Evolutionary conservation across 2,329 filamentous ascomycete species (phyloP), one percentile per base, ranked within the genome.

Genomic region (Colletotrichum sp.): DNA sequence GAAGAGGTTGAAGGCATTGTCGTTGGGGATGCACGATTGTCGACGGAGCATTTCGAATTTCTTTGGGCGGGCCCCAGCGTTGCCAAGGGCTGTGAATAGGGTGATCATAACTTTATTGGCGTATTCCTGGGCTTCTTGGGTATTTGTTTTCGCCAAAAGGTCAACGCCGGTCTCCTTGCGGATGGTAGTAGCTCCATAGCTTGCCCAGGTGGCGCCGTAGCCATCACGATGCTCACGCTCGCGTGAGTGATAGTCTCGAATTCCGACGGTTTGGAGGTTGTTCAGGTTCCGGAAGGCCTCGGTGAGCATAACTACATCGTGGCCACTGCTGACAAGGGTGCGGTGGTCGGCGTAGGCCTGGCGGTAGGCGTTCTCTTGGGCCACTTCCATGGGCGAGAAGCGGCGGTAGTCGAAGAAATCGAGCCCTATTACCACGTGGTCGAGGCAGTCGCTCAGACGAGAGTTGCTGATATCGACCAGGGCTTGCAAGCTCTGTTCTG

Each of bases 221-320:
- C 85, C 85, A 64, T 94, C 92, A 5, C 92, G 88, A 15, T 79
- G 80, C 7, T 30, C 11, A 6, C 92, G 89, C 12, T 82, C 86
- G 1, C 6, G 27, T 0, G 89, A 89, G 79, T 89, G 85, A 82
- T 90, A 93, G 80, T 94, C 91, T 22, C 92, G 89, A 29, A 94
- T 84, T 29, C 91, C 89, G 16, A 94, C 81, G 0, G 87, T 90
- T 34, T 89, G 83, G 7, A 94, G 87, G 70, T 90, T 90, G 1
- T 82, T 80, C 6, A 94, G 85, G 39, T 89, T 88, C 12, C 82
- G 79, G 69, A 94, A 90, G 3, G 92, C 92, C 36, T 90, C 86
- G 0, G 86, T 83, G 19, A 94, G 87, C 87, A 93, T 87, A 8
- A 89, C 85, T 2, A 86, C 81, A 29, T 90, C 89, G 3, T 84